Evolutionary conservation across 2,329 filamentous ascomycete genomes (phyloP), one percentile per base, ranked within the genome.

Genomic region (Trichoderma polysporum): DNA sequence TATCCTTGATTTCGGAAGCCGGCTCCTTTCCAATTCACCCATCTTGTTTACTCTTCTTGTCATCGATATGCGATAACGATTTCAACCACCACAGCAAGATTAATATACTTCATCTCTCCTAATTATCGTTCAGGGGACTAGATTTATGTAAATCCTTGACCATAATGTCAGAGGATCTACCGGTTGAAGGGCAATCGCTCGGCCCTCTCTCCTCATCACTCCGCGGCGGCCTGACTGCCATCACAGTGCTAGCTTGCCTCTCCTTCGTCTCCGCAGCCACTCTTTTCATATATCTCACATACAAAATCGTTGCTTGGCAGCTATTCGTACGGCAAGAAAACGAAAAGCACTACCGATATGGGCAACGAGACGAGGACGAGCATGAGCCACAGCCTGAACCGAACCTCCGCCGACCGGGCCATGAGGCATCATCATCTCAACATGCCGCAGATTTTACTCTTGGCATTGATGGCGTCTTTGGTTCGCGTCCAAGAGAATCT

Each of bases 401-500:
- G 4, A 63, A 69, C 1, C 65, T 56, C 41, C 52, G 22, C 4
- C 53, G 25, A 66, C 22, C 53, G 19, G 41, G 33, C 7, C 57
- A 64, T 13, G 61, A 56, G 19, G 37, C 61, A 29, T 64, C 66
- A 13, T 54, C 70, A 0, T 66, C 71, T 5, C 75, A 77, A 52
- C 68, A 69, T 15, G 70, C 73, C 4, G 69, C 71, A 1, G 77
- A 80, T 65, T 78, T 79, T 31, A 74, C 76, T 1, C 73, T 79
- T 0, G 76, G 74, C 0, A 79, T 79, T 49, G 78, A 81, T 47
- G 74, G 76, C 25, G 74, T 78, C 41, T 78, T 78, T 52, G 68
- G 64, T 5, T 67, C 71, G 22, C 31, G 29, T 7, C n/a, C 67
- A n/a, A 31, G 45, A 29, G 8, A 27, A 29, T 41, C 58, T 33